Percentiles rank a stretch among this genome's conserved stretches.
phyloP scores from a whole-genome alignment of 371 early-diverging fungal genomes.

The Dinochytrium kinnereticum region DNA sequence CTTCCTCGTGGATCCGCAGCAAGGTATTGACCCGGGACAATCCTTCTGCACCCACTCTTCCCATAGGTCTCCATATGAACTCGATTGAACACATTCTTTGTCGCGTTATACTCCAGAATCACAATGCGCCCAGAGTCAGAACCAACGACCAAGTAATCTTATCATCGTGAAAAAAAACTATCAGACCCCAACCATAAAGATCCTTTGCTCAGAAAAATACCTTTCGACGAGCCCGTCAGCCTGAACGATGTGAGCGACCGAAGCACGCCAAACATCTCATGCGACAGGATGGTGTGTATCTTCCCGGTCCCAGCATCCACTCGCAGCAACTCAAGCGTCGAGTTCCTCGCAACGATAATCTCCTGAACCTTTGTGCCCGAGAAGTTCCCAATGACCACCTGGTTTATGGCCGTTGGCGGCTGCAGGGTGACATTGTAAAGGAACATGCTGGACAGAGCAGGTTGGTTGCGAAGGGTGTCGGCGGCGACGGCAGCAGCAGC shows the following conservation, averaged over 20 bases:
- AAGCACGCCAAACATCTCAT: constrained; percentile 87
- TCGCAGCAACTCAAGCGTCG: constrained; percentile 78
- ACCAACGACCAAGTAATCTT: constrained; percentile 90
- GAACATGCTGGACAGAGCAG: constrained; percentile 78
- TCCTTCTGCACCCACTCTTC: constrained; percentile 89
- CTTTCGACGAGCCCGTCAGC: constrained; percentile 59
- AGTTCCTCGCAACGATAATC: constrained; percentile 79
- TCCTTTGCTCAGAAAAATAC: constrained; percentile 29
- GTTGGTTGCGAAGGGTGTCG: no score
- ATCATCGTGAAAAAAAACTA: neutral
- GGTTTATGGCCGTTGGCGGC: constrained; percentile 77
- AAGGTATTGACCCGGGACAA: constrained; percentile 94
- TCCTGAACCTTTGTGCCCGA: constrained; percentile 92
- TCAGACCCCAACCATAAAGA: neutral
- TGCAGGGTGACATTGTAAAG: constrained; percentile 92
- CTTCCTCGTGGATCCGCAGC: constrained; percentile 96
- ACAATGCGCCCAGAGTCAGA: constrained; percentile 92
- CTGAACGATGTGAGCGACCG: constrained; percentile 72
- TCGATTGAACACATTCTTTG: constrained; percentile 74
- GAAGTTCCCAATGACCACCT: constrained; percentile 90
- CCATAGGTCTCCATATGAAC: constrained; percentile 95
- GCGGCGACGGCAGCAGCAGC: no score
- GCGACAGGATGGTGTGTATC: constrained; percentile 66
- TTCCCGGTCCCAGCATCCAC: constrained; percentile 85
- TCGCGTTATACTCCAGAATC: constrained; percentile 87